A percentile compares a stretch with the other conserved stretches of the same genome.
Evolutionary conservation across 768 basidiomycete species (phyloP).

Genomic region (Udeniomyces megalosporus): DNA sequence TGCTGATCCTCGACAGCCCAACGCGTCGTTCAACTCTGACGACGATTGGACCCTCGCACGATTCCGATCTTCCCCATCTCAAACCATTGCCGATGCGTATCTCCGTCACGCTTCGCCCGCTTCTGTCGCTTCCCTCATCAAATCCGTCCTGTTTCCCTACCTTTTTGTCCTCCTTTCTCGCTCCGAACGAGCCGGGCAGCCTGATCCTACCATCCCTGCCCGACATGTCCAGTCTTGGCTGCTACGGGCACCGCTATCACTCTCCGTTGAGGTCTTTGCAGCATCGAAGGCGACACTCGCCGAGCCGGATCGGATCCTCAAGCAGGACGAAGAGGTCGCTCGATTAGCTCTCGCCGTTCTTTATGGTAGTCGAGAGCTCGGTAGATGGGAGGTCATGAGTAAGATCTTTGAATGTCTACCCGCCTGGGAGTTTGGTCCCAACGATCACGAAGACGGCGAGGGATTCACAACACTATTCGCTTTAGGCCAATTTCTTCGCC

Average conservation of each 20-base stretch:
- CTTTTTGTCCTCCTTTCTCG: slow-evolving; percentile 80
- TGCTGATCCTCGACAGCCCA: neutral
- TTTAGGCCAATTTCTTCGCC: slow-evolving; percentile 60
- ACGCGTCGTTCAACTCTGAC: slow-evolving; percentile 19
- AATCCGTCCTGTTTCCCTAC: slow-evolving; percentile 72
- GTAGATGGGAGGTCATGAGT: slow-evolving; percentile 72
- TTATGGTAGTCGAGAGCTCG: slow-evolving; percentile 55
- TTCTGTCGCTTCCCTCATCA: slow-evolving; percentile 50
- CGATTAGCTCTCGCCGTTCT: slow-evolving; percentile 72
- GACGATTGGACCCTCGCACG: slow-evolving; percentile 55
- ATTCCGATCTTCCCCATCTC: slow-evolving; percentile 56
- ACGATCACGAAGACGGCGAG: slow-evolving; percentile 49
- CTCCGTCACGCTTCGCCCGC: slow-evolving; percentile 52
- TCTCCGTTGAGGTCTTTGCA: slow-evolving; percentile 63
- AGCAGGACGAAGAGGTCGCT: slow-evolving; percentile 66
- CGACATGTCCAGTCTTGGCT: slow-evolving; percentile 28
- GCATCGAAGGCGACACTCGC: slow-evolving; percentile 80
- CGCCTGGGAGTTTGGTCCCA: slow-evolving; percentile 51
- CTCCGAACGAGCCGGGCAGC: slow-evolving; percentile 58
- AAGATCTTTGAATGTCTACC: slow-evolving; percentile 90
- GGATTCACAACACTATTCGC: slow-evolving; percentile 69
- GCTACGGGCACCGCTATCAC: slow-evolving; percentile 40
- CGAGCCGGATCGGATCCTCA: slow-evolving; percentile 51
- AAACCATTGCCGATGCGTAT: slow-evolving; percentile 55
- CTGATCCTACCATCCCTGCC: slow-evolving; percentile 49